These are phyloP conservation scores for Nicotiana knightiana DNA, from an alignment of 257 asterid genomes.

Conservation along the genomic window DNA sequence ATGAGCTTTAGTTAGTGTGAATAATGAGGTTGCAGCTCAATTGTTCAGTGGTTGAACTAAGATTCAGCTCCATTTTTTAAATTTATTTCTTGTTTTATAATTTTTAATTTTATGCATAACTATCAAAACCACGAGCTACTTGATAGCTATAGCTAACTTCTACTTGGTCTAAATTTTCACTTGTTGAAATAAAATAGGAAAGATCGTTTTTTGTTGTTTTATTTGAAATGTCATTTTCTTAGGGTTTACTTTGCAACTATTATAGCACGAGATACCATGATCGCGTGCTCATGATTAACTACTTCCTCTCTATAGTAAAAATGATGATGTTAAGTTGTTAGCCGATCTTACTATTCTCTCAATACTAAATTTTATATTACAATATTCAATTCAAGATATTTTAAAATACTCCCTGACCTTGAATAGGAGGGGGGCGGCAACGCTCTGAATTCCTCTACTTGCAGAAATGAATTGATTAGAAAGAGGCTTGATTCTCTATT, in stretches of 20 bases:
- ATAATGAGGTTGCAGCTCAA: background rate
- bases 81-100: background rate
- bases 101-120: background rate
- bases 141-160: background rate
- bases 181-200: background rate
- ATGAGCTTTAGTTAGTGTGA: background rate
- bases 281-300: background rate
- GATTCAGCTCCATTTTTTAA: constrained; percentile 20
- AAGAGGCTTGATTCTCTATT: no score
- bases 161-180: background rate
- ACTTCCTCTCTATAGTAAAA: background rate
- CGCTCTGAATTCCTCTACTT: no score
- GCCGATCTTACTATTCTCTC: background rate
- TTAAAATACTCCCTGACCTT: background rate
- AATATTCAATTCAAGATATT: background rate
- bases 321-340: background rate
- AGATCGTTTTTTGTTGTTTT: background rate
- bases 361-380: background rate
- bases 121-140: constrained; percentile 6
- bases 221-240: background rate
- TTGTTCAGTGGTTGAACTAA: constrained; percentile 32
- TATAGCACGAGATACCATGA: background rate
- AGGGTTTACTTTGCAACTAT: constrained; percentile 11
- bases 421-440: no score
- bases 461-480: no score